A percentile compares a stretch with the other conserved stretches of the same genome.
phyloP scores from a whole-genome alignment of 352 stramenopile species.

The Phytophthora pinifolia region DNA sequence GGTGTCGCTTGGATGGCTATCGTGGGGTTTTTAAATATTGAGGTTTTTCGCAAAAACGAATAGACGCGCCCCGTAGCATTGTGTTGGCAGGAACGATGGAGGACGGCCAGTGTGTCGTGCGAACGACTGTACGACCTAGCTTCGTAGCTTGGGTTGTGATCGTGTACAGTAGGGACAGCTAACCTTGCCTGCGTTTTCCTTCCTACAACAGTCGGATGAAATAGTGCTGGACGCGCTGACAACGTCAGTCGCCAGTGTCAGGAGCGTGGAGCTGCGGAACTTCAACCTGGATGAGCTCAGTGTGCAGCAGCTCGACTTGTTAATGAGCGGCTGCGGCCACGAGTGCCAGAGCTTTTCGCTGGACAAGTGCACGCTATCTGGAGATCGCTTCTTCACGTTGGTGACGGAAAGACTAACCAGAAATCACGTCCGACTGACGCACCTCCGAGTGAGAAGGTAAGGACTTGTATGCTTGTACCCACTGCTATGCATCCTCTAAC shows the following conservation, averaged over 20 bases:
- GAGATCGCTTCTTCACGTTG: slow-evolving; percentile 36
- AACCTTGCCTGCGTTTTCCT: not conserved
- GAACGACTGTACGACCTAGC: slow-evolving; percentile 13
- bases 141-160: not conserved
- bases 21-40: no score
- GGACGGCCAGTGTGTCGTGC: slow-evolving; percentile 24
- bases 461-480: no score
- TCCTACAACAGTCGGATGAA: slow-evolving; percentile 12
- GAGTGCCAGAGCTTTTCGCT: slow-evolving; percentile 35
- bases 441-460: slow-evolving; percentile 36
- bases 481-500: not conserved
- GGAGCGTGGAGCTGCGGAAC: slow-evolving; percentile 32
- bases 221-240: slow-evolving; percentile 28
- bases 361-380: slow-evolving; percentile 42
- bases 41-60: slow-evolving; percentile 20
- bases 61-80: slow-evolving; percentile 15
- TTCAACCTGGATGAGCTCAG: slow-evolving; percentile 31
- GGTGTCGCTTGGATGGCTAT: slow-evolving; percentile 20
- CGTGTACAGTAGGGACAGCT: not conserved
- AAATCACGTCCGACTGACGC: slow-evolving; percentile 21
- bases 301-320: slow-evolving; percentile 25
- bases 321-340: slow-evolving; percentile 29
- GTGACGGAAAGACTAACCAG: slow-evolving; percentile 28
- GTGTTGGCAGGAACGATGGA: slow-evolving; percentile 18
- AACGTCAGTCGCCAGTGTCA: slow-evolving; percentile 13